Conservation (phyloP, 352 stramenopile species). For the Globisporangium alternatum region DNA sequence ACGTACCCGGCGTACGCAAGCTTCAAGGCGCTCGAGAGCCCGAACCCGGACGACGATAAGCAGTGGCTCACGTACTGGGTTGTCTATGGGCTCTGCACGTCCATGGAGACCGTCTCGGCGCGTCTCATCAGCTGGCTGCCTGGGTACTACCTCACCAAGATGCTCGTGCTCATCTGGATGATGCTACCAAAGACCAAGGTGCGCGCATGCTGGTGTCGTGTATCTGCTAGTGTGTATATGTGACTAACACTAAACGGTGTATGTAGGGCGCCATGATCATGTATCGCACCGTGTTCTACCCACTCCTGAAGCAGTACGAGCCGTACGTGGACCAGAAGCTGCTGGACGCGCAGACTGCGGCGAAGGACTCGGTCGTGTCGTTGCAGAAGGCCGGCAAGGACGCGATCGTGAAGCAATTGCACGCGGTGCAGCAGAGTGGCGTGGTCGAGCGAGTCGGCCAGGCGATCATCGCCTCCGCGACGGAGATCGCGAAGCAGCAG, state of each 20-base stretch:
- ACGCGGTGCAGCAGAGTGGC: conserved; percentile 46
- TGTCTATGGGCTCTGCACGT: conserved; percentile 93
- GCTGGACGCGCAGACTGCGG: conserved; percentile 37
- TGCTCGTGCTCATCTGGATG: conserved; percentile 94
- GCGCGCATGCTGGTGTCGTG: neutral
- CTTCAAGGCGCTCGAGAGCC: conserved; percentile 72
- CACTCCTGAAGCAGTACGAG: conserved; percentile 72
- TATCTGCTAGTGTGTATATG: neutral
- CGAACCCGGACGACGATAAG: conserved; percentile 53
- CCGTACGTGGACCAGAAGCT: conserved; percentile 66
- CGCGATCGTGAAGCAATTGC: conserved; percentile 44
- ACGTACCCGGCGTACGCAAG: conserved; percentile 68
- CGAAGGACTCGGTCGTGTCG: conserved; percentile 45
- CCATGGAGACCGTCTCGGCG: conserved; percentile 79
- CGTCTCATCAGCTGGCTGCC: conserved; percentile 76
- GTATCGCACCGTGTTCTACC: conserved; percentile 56
- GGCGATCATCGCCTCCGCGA: conserved; percentile 26
- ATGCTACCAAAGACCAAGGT: conserved; percentile 92
- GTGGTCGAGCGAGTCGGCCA: conserved; percentile 47
- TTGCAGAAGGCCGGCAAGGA: conserved; percentile 48
- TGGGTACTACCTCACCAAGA: conserved; percentile 95
- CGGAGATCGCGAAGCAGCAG: conserved; percentile 8
- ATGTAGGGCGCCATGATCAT: conserved; percentile 56
- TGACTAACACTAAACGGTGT: neutral
- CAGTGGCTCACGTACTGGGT: conserved; percentile 96